Base-by-base conservation (phyloP, 345 rosid species). In the Acer yangbiense region DNA sequence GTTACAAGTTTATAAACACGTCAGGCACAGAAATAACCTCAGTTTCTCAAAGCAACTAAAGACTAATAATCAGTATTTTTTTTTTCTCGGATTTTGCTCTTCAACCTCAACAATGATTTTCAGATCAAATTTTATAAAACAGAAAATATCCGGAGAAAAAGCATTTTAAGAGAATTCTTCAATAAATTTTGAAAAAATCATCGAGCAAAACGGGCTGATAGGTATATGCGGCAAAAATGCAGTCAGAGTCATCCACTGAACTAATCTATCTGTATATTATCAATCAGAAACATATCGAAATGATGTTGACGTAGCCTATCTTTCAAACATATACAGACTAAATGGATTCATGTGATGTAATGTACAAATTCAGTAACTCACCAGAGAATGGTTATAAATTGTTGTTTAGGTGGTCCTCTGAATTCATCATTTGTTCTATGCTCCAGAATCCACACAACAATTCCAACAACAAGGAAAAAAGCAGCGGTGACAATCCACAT, bases 381-480 rank as follows among this genome's bases (percentile, higher is more conserved):
- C 99, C 97, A 96, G 64, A 96, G 88, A 83, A 96, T 69, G 68
- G 99, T 93, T 68, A 87, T 86, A 69, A 89, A 5, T 83, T 96
- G 99, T 79, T 79, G 74, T 79, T 82, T 88, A 25, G 99, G 99
- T 9, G 99, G 85, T 43, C 99, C 99, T 75, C 99, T 85, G 86
- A 96, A 96, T 44, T 96, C 97, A 64, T 96, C 98, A 32, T 96
- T 96, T 67, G 84, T 85, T 84, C 99, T 82, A 78, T 96, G 99
- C 83, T 96, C 99, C 78, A 96, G 85, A 85, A 90, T 85, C 99
- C 99, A 96, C 52, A 96, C 92, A 63, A 96, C 97, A 68, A 91
- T 69, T 23, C 98, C 99, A 7, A 96, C 82, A 83, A 82, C 78
- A 20, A 96, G 75, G 82, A 96, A 96, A 81, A 87, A 93, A 65